Evolutionary conservation across 306 rosid species (phyloP).

Genomic region (Fragaria iinumae): DNA sequence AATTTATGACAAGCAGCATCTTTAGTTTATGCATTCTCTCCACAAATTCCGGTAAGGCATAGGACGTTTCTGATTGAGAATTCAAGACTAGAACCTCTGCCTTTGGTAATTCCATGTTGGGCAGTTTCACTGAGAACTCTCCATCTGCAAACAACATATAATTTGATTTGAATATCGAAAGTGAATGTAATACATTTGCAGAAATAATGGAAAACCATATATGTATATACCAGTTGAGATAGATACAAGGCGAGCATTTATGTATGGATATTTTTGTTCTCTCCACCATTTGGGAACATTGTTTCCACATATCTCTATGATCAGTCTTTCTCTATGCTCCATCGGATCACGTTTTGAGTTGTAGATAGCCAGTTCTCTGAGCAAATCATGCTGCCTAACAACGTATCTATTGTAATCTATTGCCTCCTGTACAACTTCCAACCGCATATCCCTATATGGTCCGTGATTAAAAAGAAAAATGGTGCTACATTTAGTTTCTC

Average conservation of each 20-base stretch:
- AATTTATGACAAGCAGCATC: slow-evolving; percentile 31
- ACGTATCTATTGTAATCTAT: slow-evolving; percentile 21
- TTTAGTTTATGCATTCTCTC: slow-evolving; percentile 39
- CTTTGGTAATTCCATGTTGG: slow-evolving; percentile 34
- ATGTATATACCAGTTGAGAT: slow-evolving; percentile 51
- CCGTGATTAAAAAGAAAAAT: too few relatives aligned
- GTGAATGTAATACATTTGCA: too few relatives aligned
- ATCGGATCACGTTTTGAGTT: slow-evolving; percentile 26
- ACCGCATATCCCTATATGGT: too few relatives aligned
- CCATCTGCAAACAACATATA: slow-evolving; percentile 36
- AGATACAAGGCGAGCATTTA: too few relatives aligned
- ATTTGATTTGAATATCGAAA: background rate
- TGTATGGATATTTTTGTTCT: too few relatives aligned
- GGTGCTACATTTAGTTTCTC: too few relatives aligned
- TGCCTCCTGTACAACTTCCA: too few relatives aligned
- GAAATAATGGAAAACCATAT: too few relatives aligned
- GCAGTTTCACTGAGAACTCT: slow-evolving; percentile 39
- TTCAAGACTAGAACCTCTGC: slow-evolving; percentile 51
- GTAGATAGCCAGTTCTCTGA: slow-evolving; percentile 46
- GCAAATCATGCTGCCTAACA: slow-evolving; percentile 44
- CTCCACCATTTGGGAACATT: slow-evolving; percentile 59
- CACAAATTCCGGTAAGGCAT: slow-evolving; percentile 41
- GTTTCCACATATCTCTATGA: slow-evolving; percentile 38
- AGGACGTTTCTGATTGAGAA: slow-evolving; percentile 27
- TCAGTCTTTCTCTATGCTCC: slow-evolving; percentile 35